Percentiles rank a stretch among this genome's conserved stretches.
Evolutionary conservation across 371 early-diverging fungal genomes (phyloP).

Genomic region (Mortierella sp.): DNA sequence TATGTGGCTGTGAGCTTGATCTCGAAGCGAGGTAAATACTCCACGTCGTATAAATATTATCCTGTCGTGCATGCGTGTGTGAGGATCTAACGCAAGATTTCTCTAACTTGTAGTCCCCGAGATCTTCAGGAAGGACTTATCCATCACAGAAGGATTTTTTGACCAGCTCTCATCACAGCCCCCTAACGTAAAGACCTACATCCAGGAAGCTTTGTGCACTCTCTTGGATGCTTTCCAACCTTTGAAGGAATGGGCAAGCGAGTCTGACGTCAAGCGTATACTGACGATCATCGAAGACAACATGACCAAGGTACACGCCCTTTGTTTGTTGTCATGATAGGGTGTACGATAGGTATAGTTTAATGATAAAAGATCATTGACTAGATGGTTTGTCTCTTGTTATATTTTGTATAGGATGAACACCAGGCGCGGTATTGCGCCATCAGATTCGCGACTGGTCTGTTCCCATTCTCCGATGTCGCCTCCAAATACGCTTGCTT

Average conservation of each 20-base stretch:
- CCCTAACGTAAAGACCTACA: slow-evolving; percentile 77
- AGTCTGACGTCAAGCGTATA: slow-evolving; percentile 66
- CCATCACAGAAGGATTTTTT: slow-evolving; percentile 78
- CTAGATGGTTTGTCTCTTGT: neutral
- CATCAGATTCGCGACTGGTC: slow-evolving; percentile 80
- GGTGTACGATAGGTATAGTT: neutral
- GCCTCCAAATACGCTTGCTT: slow-evolving; percentile 84
- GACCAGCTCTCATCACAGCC: slow-evolving; percentile 76
- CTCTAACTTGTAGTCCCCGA: slow-evolving; percentile 68
- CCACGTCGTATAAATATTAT: neutral
- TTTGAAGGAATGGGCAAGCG: slow-evolving; percentile 51
- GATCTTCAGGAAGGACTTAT: slow-evolving; percentile 71
- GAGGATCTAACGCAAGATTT: neutral
- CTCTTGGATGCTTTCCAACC: slow-evolving; percentile 83
- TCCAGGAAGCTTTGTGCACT: slow-evolving; percentile 86
- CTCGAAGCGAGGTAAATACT: slow-evolving; percentile 74
- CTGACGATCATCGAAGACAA: slow-evolving; percentile 66
- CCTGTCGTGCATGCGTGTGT: neutral
- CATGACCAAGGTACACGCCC: slow-evolving; percentile 71
- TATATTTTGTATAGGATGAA: slow-evolving; percentile 52
- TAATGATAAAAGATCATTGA: neutral
- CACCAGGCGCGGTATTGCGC: slow-evolving; percentile 77
- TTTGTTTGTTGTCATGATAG: neutral
- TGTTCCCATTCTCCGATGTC: slow-evolving; percentile 83
- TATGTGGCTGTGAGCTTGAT: slow-evolving; percentile 87